Evolutionary conservation across 2,329 filamentous ascomycete species (phyloP), one percentile per base, ranked within the genome.

Genomic region (Ceratocystis cacaofunesta): DNA sequence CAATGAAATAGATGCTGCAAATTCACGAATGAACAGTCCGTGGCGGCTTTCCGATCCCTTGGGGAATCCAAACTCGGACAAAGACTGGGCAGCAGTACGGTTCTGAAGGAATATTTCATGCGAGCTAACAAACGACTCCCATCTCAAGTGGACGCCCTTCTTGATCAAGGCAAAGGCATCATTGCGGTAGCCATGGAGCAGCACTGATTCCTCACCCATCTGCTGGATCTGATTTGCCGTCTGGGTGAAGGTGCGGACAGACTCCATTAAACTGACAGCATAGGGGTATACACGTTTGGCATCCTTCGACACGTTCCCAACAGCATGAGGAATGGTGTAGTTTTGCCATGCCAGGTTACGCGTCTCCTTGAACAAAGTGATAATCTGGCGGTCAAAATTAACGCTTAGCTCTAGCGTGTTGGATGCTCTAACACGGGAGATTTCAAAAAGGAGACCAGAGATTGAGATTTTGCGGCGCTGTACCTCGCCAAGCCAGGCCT

Each of bases 201-300:
- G 79, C 61, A 95, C 86, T 0, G 91, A 85, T 66, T 96, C 91
- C 69, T 92, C 89, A 10, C 86, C 83, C 89, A 99, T 92, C 65
- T 88, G 84, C 19, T 85, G 80, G 67, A 99, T 95, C 62, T 89
- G 85, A 36, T 90, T 86, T 70, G 88, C 87, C 0, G 91, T 96
- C 75, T 97, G 92, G 1, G 90, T 84, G 69, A 95, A 87, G 0
- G 91, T 97, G 67, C 92, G 85, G n/a, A 97, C 90, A 71, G 91
- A 97, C 76, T 99, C 94, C 91, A 99, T 99, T 70, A 99, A 78
- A 72, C 92, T 97, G 69, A 99, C 92, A 28, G 95, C 94, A 72
- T 95, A 99, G 0, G 94, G 94, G 71, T 99, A 99, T 3, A 99
- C 94, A 64, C 94, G 85, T 76, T 96, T 96, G n/a, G 94, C 95